These are phyloP conservation scores for Incumbomyces lentus DNA, from an alignment of 2,329 filamentous ascomycete species.

Conservation along the genomic window DNA sequence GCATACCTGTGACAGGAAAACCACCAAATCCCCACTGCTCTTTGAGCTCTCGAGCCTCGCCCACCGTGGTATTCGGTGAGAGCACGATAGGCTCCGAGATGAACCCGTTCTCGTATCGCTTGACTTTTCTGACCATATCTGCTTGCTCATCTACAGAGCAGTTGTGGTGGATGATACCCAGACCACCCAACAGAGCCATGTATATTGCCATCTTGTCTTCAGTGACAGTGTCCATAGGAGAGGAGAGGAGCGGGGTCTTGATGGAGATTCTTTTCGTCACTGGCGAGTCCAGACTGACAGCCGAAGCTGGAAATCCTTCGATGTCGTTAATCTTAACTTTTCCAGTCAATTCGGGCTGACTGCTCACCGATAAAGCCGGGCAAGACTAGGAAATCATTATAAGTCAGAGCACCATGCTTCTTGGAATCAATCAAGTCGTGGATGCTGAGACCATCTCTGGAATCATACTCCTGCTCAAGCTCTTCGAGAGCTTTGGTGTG, in stretches of 20 bases:
- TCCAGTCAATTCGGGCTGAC: not conserved
- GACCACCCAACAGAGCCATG: slow-evolving; percentile 49
- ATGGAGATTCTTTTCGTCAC: slow-evolving; percentile 91
- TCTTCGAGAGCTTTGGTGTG: slow-evolving; percentile 65
- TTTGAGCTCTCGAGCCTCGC: slow-evolving; percentile 83
- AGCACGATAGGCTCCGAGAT: slow-evolving; percentile 94
- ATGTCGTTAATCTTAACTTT: not conserved
- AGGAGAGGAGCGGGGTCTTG: slow-evolving; percentile 94
- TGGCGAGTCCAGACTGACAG: slow-evolving; percentile 77
- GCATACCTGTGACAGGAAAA: slow-evolving; percentile 95
- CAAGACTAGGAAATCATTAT: slow-evolving; percentile 96
- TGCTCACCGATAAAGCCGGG: slow-evolving; percentile 81
- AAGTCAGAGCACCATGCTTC: slow-evolving; percentile 86
- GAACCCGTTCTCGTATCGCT: slow-evolving; percentile 98
- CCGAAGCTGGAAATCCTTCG: slow-evolving; percentile 75
- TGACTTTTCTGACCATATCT: slow-evolving; percentile 98
- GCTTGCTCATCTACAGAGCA: slow-evolving; percentile 95
- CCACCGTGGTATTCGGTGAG: slow-evolving; percentile 74
- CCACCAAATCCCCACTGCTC: slow-evolving; percentile 98
- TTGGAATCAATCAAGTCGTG: slow-evolving; percentile 81
- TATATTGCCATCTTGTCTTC: slow-evolving; percentile 99
- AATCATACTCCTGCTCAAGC: slow-evolving; percentile 65
- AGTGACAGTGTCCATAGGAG: slow-evolving; percentile 98
- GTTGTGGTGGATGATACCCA: slow-evolving; percentile 95
- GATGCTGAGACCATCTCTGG: slow-evolving; percentile 76